Conservation (phyloP, 192 early-diverging fungal genomes). For the Backusella liffmaniae region DNA sequence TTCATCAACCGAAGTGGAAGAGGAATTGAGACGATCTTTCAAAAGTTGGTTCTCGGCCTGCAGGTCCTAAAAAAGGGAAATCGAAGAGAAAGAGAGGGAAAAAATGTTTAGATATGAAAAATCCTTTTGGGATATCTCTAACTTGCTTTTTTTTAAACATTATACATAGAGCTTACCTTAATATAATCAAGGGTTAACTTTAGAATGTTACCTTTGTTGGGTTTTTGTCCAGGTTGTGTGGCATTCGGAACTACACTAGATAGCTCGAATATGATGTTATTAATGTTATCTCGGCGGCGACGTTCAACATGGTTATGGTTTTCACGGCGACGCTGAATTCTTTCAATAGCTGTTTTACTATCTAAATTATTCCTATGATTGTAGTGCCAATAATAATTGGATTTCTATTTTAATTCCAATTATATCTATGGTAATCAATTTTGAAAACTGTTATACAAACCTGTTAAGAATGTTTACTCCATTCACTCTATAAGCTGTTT, state of each 20-base stretch:
- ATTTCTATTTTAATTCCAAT: too few species aligned
- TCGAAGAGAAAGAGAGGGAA: neutral
- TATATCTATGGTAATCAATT: too few species aligned
- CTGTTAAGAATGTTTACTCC: constrained; percentile 32
- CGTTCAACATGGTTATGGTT: constrained; percentile 79
- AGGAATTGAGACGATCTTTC: constrained; percentile 5
- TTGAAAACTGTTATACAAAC: neutral
- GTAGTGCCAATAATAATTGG: neutral
- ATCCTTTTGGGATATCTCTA: neutral
- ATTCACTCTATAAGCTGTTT: constrained; percentile 27
- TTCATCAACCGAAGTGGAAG: neutral
- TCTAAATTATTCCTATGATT: constrained; percentile 29
- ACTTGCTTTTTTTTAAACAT: neutral
- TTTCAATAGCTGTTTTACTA: constrained; percentile 65
- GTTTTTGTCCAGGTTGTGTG: constrained; percentile 54
- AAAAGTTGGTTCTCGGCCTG: constrained; percentile 16
- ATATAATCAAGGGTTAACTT: constrained; percentile 64
- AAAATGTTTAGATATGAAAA: neutral
- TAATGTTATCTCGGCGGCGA: constrained; percentile 71
- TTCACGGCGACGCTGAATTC: constrained; percentile 70
- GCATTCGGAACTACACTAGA: constrained; percentile 63
- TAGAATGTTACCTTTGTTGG: constrained; percentile 73
- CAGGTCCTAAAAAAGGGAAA: constrained; percentile 15
- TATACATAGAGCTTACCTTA: constrained; percentile 28
- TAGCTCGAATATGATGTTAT: constrained; percentile 69